Base-by-base conservation (phyloP, 176 grass and related monocot species). In the Triticum turgidum region DNA sequence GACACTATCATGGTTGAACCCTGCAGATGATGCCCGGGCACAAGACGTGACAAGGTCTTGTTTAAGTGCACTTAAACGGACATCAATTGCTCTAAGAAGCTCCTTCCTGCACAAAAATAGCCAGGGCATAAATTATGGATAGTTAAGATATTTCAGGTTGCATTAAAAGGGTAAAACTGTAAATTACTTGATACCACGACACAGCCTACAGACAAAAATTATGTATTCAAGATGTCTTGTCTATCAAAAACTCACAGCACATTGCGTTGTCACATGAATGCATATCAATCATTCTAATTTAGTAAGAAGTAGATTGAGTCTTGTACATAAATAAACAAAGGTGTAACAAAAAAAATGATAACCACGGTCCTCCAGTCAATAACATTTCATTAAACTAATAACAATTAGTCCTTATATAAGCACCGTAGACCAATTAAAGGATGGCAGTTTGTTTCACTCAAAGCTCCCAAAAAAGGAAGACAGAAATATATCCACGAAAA, bases 31-130 rank as follows among this genome's bases (percentile, higher is more conserved):
- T 80, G 96, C 93, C 38, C 91, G 89, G 67, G 88, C 85, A 92
- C 93, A 98, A 80, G 96, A 90, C 61, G 78, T 90, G 29, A 79
- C 86, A 65, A 98, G 85, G 73, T 98, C 93, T 89, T 98, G 93
- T 83, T 98, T 94, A 78, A 98, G 89, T 80, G 91, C 89, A 71
- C 81, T 92, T 65, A 98, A 85, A 47, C 96, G 93, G 83, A 98
- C 89, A 85, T 98, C 96, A 70, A 98, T 98, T 8, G 96, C 96
- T 77, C 83, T 90, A 83, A 95, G 91, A 86, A 98, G 89, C 72
- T 98, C 93, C 79, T 93, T 95, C 78, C 96, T 98, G 89, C 58
- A 72, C 73, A 89, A 61, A 81, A 94, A 76, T 27, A 66, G 15
- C 9, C 51, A 80, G 47, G 37, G 47, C 41, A 85, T 77, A 77